Evolutionary conservation across 2,329 filamentous ascomycete genomes (phyloP).

Genomic region (Ophiognomonia clavigignenti-juglandacearum): DNA sequence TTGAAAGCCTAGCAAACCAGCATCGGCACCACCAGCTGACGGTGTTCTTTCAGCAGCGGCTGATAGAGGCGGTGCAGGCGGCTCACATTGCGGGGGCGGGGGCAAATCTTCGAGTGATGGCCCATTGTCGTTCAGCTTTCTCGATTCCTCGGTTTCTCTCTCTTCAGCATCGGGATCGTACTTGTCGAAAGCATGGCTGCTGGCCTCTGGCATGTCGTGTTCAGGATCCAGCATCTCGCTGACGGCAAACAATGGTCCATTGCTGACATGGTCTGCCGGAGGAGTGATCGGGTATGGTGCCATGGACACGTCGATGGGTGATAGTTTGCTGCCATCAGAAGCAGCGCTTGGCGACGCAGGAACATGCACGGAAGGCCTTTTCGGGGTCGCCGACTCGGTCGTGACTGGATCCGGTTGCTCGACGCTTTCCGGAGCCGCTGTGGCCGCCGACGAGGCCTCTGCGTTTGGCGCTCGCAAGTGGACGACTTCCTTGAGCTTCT

Average conservation of each 20-base stretch:
- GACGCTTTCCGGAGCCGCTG: slow-evolving; percentile 10
- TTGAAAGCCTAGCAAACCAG: slow-evolving; percentile 46
- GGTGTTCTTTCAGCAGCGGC: slow-evolving; percentile 28
- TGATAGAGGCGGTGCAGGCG: slow-evolving; percentile 32
- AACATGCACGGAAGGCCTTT: slow-evolving; percentile 28
- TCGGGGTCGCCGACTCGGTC: slow-evolving; percentile 24
- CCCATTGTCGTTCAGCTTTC: slow-evolving; percentile 43
- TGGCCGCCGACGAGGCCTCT: slow-evolving; percentile 15
- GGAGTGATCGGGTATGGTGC: slow-evolving; percentile 63
- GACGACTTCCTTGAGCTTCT: slow-evolving; percentile 76
- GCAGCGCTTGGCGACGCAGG: slow-evolving; percentile 47
- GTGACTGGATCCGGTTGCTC: slow-evolving; percentile 19
- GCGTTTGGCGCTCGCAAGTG: slow-evolving; percentile 31
- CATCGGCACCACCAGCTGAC: slow-evolving; percentile 39
- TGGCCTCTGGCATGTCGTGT: slow-evolving; percentile 55
- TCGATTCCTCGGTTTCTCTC: slow-evolving; percentile 37
- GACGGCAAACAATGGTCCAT: slow-evolving; percentile 37
- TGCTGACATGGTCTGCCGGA: slow-evolving; percentile 44
- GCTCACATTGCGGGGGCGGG: slow-evolving; percentile 49
- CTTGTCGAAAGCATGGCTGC: slow-evolving; percentile 53
- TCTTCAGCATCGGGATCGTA: slow-evolving; percentile 53
- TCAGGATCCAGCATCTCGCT: slow-evolving; percentile 50
- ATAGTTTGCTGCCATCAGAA: slow-evolving; percentile 47
- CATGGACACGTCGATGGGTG: slow-evolving; percentile 54
- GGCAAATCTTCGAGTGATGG: slow-evolving; percentile 43